These are phyloP conservation scores for Thelonectria blattea DNA, from an alignment of 2,329 filamentous ascomycete species.

Conservation along the genomic window DNA sequence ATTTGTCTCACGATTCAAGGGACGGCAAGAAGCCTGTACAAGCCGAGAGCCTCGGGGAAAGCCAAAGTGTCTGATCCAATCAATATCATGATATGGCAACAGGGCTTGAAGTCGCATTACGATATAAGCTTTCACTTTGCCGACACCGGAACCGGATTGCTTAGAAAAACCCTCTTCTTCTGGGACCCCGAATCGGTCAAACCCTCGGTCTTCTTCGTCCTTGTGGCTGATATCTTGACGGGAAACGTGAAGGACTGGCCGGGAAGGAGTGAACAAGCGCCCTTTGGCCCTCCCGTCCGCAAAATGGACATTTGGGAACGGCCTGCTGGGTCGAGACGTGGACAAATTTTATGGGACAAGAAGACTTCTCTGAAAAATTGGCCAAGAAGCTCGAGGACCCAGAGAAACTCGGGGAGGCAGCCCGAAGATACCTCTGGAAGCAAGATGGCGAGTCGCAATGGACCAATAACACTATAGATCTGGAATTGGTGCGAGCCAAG, in stretches of 20 bases:
- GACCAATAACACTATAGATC: background rate
- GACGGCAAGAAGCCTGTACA: background rate
- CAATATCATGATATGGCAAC: background rate
- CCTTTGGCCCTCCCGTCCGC: no score
- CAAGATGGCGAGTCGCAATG: no score
- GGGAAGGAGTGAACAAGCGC: no score
- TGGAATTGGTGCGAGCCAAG: background rate
- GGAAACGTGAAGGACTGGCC: no score
- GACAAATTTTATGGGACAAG: background rate
- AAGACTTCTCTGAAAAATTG: background rate
- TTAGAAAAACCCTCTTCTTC: background rate
- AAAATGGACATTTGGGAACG: background rate
- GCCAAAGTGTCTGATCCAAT: background rate
- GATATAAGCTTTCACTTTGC: no score
- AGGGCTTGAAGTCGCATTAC: no score
- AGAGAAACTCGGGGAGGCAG: background rate
- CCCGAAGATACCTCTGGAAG: background rate
- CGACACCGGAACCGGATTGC: background rate
- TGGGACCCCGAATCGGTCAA: background rate
- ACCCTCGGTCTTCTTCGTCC: background rate
- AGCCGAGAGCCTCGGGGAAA: background rate
- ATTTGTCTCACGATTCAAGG: background rate
- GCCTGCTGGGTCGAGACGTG: background rate
- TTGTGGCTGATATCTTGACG: background rate
- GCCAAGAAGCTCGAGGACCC: background rate